These are phyloP conservation scores for Fusarium papillatum DNA, from an alignment of 2,329 filamentous ascomycete genomes.

Conservation along the genomic window DNA sequence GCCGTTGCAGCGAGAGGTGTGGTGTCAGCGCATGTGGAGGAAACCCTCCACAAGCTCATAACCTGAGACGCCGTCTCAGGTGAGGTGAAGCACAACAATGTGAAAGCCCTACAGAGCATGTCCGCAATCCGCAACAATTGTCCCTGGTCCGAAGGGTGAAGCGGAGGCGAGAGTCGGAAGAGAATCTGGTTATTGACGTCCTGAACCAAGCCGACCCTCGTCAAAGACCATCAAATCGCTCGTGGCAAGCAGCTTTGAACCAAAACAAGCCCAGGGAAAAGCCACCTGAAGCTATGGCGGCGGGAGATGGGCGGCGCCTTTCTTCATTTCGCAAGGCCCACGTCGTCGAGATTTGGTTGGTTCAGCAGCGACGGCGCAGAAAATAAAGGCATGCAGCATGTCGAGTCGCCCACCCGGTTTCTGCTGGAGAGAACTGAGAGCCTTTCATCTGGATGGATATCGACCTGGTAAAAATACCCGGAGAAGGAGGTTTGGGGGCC, in stretches of 20 bases:
- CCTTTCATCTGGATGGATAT: neutral
- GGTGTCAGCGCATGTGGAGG: constrained; percentile 40
- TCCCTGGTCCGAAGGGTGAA: constrained; percentile 4
- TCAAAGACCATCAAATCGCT: constrained; percentile 7
- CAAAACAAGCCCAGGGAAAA: constrained; percentile 25
- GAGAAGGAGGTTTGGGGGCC: constrained; percentile 1
- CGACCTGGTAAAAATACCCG: neutral
- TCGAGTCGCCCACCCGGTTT: constrained; percentile 2
- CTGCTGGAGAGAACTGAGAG: neutral
- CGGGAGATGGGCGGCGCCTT: constrained; percentile 37
- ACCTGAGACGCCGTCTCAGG: constrained; percentile 55
- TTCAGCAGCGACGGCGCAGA: constrained; percentile 12
- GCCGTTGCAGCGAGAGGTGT: constrained; percentile 29
- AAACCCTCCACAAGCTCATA: constrained; percentile 37
- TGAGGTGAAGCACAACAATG: constrained; percentile 42
- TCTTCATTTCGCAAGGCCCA: constrained; percentile 33
- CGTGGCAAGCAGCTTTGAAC: constrained; percentile 26
- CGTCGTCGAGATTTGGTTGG: constrained; percentile 27
- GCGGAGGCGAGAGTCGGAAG: constrained; percentile 14
- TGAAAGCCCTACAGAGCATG: constrained; percentile 6
- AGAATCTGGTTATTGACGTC: neutral
- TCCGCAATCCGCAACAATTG: neutral
- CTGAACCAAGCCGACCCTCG: neutral
- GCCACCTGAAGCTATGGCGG: constrained; percentile 35
- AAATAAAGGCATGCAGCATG: constrained; percentile 12